Evolutionary conservation across 2,329 filamentous ascomycete genomes (phyloP).

Genomic region (Zopfia rhizophila): DNA sequence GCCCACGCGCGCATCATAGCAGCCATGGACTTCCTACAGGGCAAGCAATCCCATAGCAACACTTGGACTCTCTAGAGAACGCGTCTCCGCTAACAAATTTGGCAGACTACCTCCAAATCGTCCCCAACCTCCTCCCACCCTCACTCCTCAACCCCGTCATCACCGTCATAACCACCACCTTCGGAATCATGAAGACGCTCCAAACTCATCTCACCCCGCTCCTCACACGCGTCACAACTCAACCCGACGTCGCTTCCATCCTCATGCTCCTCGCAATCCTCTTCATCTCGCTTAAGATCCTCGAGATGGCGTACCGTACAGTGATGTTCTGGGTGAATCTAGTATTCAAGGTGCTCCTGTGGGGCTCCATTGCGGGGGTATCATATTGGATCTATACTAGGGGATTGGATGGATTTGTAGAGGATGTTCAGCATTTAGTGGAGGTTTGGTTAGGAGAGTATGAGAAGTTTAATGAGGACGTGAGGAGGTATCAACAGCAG

Average conservation of each 20-base stretch:
- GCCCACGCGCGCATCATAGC: background rate
- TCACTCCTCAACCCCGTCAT: constrained; percentile 43
- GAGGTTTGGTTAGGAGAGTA: constrained; percentile 53
- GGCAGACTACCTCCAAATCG: constrained; percentile 44
- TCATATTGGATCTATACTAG: constrained; percentile 68
- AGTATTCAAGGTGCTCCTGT: constrained; percentile 71
- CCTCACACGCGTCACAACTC: constrained; percentile 35
- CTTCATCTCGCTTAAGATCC: constrained; percentile 71
- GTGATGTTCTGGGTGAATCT: constrained; percentile 82
- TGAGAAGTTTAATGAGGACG: constrained; percentile 44
- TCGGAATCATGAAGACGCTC: constrained; percentile 40
- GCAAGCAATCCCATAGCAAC: constrained; percentile 9
- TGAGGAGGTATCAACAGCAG: constrained; percentile 35
- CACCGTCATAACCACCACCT: constrained; percentile 37
- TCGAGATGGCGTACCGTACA: constrained; percentile 75
- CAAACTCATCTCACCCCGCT: constrained; percentile 43
- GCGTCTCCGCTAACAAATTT: constrained; percentile 2
- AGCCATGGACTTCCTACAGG: constrained; percentile 27
- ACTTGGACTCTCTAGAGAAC: too few relatives aligned
- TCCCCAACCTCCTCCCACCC: constrained; percentile 44
- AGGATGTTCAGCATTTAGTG: constrained; percentile 62
- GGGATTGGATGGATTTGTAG: constrained; percentile 71
- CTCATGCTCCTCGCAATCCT: constrained; percentile 69
- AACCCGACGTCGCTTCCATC: constrained; percentile 62
- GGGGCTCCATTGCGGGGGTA: constrained; percentile 66